Evolutionary conservation across 1,284 basidiomycete species (phyloP), one percentile per base, ranked within the genome.

Genomic region (Cryptococcus sp.): DNA sequence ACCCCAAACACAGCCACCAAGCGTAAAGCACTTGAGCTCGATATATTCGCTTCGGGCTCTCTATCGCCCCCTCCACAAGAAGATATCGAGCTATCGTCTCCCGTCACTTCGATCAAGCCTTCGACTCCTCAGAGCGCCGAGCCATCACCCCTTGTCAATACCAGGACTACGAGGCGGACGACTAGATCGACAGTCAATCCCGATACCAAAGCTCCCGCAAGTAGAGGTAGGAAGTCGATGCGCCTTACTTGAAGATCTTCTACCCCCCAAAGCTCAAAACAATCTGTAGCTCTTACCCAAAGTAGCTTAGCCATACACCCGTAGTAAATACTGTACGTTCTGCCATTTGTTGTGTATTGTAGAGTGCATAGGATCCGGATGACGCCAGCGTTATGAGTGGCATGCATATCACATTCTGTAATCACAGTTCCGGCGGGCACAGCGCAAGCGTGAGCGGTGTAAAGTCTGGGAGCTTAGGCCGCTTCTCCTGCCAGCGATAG

Each of bases 21-120:
- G 52, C 45, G 54, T 7, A 52, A 52, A 46, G 14, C 11, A 25
- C 25, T 16, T 7, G 36, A 47, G 7, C 31, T 46, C 36, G 47
- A 55, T 21, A 24, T 45, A 18, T 66, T 66, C 55, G 62, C 59
- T 50, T 66, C 62, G 7, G 62, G 64, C 9, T 57, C 51, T 47
- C 49, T 66, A 11, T 66, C 64, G 5, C 62, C 60, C 2, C 37
- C 47, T 28, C 48, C 53, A 42, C 23, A 22, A 31, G 45, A 45
- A 40, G 40, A 39, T 19, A 39, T 39, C 36, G 36, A 39, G 36
- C 14, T 39, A 39, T 39, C 36, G 7, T 39, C 36, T 4, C 36
- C 36, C 18, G 14, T 28, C 28, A 28, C 28, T 28, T 28, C 28
- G 5, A 28, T 28, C 28, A 28, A 28, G 11, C 28, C 28, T 11